Evolutionary conservation across 331 rosid genomes (phyloP).

Genomic region (Cydonia oblonga): DNA sequence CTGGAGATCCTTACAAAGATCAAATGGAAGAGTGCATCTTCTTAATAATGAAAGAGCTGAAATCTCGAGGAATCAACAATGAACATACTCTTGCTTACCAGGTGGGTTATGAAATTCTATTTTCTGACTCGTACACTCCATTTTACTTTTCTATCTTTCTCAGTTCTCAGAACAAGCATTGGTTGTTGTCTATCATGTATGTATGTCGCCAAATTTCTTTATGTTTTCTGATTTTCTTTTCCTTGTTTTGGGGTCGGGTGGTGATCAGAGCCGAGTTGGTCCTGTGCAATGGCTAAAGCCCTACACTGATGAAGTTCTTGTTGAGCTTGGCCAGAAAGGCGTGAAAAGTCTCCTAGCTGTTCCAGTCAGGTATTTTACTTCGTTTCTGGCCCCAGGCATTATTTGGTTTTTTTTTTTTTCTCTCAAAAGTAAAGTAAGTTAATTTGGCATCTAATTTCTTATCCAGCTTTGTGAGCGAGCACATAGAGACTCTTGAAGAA

Average conservation of each 20-base stretch:
- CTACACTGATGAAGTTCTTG: constrained; percentile 88
- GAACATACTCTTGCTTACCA: constrained; percentile 94
- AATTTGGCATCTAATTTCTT: not conserved
- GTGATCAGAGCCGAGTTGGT: constrained; percentile 90
- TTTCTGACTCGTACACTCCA: not conserved
- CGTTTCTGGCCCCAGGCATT: not conserved
- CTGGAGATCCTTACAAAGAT: constrained; percentile 96
- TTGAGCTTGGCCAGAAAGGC: constrained; percentile 94
- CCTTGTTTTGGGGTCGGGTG: constrained; percentile 11
- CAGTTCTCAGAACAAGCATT: not conserved
- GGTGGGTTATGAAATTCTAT: constrained; percentile 31
- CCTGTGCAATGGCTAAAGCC: constrained; percentile 99
- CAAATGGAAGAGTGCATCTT: constrained; percentile 93
- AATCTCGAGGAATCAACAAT: constrained; percentile 69
- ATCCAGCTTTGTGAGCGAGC: constrained; percentile 93
- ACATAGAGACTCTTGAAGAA: constrained; percentile 96
- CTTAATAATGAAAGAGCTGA: constrained; percentile 90
- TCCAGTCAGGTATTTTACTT: constrained; percentile 69
- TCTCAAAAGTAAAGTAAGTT: not conserved
- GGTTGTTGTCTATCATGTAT: not conserved
- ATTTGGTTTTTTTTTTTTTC: not conserved
- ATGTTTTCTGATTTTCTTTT: not conserved
- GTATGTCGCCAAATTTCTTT: not conserved
- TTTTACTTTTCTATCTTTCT: not conserved
- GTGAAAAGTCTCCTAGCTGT: constrained; percentile 86